Evolutionary conservation across 768 basidiomycete species (phyloP), one percentile per base, ranked within the genome.

Genomic region (Tricholoma saponaceum): DNA sequence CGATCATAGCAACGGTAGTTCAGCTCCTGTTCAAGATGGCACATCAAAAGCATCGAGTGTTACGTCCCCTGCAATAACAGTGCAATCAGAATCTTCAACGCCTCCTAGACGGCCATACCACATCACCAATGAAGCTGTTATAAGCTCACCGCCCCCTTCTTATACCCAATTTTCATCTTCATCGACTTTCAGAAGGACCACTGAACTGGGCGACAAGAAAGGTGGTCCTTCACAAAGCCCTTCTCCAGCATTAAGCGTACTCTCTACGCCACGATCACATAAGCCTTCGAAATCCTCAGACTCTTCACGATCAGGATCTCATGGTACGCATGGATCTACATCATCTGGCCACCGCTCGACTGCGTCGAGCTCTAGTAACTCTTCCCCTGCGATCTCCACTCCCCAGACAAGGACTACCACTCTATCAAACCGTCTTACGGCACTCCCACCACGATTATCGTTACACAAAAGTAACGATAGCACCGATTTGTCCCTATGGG

Each of bases 361-460:
- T 37, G 12, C 43, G 20, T 56, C 50, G 46, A 55, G 57, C 44
- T 46, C 44, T 9, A 18, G 44, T 44, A 49, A 28, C 26, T 14
- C 49, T 46, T 33, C 54, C 56, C 44, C 52, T 22, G 35, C 52
- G 43, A 50, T 56, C 32, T 14, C 47, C 13, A 26, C 47, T 53
- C 25, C 58, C 16, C 46, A 35, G 13, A 56, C 43, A 25, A 26
- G n/a, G n/a, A 35, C 52, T 8, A 54, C 60, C 37, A 59, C 52
- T 33, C 58, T 53, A 49, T 37, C 58, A 51, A 70, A 71, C 55
- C 64, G 68, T 33, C 66, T 69, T 4, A 67, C 68, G 2, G 69
- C 69, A 1, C 64, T 72, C 20, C 80, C 85, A 0, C 85, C 85
- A 10, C 78, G 85, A 13, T 63, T 86, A 28, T 85, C 83, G 4